These are phyloP conservation scores for Claviceps spartinae DNA, from an alignment of 2,329 filamentous ascomycete genomes.

Conservation along the genomic window DNA sequence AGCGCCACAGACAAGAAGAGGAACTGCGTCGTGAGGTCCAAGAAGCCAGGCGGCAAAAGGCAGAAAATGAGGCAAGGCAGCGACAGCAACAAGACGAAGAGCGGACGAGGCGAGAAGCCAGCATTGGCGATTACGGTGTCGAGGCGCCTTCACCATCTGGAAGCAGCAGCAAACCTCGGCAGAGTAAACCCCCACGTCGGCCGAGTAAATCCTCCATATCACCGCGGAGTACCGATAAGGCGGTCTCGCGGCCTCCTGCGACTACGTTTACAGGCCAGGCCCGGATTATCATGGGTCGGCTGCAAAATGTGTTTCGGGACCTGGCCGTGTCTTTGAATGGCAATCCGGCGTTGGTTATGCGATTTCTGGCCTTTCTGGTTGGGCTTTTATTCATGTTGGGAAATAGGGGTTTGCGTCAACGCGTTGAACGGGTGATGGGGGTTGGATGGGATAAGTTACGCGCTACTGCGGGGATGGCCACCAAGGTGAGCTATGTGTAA, in stretches of 20 bases:
- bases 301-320: slow-evolving; percentile 37
- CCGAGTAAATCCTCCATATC: slow-evolving; percentile 13
- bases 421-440: slow-evolving; percentile 54
- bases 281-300: slow-evolving; percentile 36
- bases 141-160: slow-evolving; percentile 32
- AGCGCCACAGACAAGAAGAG: slow-evolving; percentile 41
- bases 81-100: slow-evolving; percentile 41
- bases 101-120: slow-evolving; percentile 33
- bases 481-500: slow-evolving; percentile 92
- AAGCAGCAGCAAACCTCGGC: slow-evolving; percentile 22
- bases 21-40: slow-evolving; percentile 42
- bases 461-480: slow-evolving; percentile 84
- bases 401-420: slow-evolving; percentile 59
- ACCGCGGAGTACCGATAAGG: slow-evolving; percentile 17
- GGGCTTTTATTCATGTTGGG: slow-evolving; percentile 67
- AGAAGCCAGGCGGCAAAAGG: slow-evolving; percentile 38
- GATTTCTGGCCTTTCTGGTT: slow-evolving; percentile 64
- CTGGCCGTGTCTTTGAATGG: slow-evolving; percentile 36
- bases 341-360: slow-evolving; percentile 44
- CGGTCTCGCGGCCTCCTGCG: slow-evolving; percentile 18
- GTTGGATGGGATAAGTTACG: slow-evolving; percentile 69
- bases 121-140: slow-evolving; percentile 57
- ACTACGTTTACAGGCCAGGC: slow-evolving; percentile 34
- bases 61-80: slow-evolving; percentile 46
- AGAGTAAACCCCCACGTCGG: slow-evolving; percentile 14